These are phyloP conservation scores for Tetragonia tetragonoides DNA, from an alignment of 148 eudicot species.

Conservation along the genomic window DNA sequence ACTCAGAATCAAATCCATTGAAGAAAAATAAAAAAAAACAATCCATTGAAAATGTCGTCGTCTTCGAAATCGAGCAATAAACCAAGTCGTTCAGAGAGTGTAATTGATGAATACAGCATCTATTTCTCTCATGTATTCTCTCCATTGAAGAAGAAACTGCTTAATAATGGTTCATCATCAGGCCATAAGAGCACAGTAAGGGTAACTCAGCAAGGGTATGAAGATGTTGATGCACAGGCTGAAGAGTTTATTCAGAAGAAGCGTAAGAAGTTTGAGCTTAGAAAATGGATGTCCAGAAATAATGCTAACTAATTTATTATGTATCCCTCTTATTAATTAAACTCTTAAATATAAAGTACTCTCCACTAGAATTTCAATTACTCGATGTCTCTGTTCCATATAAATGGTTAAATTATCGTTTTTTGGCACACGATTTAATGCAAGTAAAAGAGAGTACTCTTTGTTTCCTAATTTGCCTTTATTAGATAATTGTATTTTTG, in stretches of 20 bases:
- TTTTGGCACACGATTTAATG: no score
- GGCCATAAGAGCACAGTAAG: neutral
- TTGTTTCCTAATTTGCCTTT: no score
- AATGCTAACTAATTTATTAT: neutral
- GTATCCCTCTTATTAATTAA: neutral
- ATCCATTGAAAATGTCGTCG: slow-evolving; percentile 17
- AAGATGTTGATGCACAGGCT: slow-evolving; percentile 22
- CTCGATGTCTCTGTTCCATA: no score
- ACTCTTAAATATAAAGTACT: no score
- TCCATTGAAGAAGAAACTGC: slow-evolving; percentile 10
- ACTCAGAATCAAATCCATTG: no score
- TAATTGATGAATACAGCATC: slow-evolving; percentile 22
- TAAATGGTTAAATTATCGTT: no score
- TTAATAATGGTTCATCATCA: neutral
- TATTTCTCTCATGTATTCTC: slow-evolving; percentile 22
- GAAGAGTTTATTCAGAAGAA: slow-evolving; percentile 20
- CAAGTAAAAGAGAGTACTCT: no score
- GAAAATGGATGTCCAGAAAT: slow-evolving; percentile 18
- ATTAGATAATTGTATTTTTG: no score
- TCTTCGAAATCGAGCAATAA: slow-evolving; percentile 8
- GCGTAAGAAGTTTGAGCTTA: slow-evolving; percentile 25
- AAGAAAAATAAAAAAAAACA: neutral
- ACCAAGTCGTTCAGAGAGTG: slow-evolving; percentile 12
- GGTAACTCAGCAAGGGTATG: neutral
- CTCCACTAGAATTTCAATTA: no score